Evolutionary conservation across 225 moss, liverwort and hornwort species (phyloP).

Genomic region (Straminergon stramineum): DNA sequence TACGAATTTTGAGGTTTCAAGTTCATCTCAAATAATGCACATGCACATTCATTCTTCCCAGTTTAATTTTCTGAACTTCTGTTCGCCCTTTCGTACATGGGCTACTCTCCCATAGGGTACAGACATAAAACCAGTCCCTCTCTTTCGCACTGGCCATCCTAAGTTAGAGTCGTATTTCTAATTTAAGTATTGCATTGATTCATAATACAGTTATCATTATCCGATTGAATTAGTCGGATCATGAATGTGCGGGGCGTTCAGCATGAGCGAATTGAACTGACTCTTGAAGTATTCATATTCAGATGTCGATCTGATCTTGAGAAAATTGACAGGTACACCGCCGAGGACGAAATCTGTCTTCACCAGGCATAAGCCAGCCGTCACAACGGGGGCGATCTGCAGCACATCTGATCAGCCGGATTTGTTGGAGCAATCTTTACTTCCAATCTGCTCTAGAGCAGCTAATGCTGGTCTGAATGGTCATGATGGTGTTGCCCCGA

Average conservation of each 20-base stretch:
- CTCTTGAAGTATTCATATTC: slow-evolving; percentile 1
- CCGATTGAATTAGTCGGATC: background rate
- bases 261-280: background rate
- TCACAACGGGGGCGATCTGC: slow-evolving; percentile 10
- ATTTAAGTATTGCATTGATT: background rate
- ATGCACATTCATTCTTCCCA: background rate
- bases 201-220: background rate
- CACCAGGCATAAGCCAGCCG: slow-evolving; percentile 9
- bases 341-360: slow-evolving; percentile 18
- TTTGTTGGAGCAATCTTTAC: slow-evolving; percentile 14
- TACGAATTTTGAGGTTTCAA: background rate
- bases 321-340: slow-evolving; percentile 1
- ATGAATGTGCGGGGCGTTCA: background rate
- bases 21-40: background rate
- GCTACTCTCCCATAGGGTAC: background rate
- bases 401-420: slow-evolving; percentile 24
- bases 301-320: slow-evolving; percentile 3
- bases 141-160: background rate
- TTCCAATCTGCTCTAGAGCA: slow-evolving; percentile 9
- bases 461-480: slow-evolving; percentile 22
- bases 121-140: background rate
- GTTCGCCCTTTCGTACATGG: background rate
- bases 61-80: background rate
- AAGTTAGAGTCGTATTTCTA: background rate
- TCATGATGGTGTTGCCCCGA: slow-evolving; percentile 18